These are phyloP conservation scores for Aspergillus carbonarius DNA, from an alignment of 2,329 filamentous ascomycete genomes.

Conservation along the genomic window DNA sequence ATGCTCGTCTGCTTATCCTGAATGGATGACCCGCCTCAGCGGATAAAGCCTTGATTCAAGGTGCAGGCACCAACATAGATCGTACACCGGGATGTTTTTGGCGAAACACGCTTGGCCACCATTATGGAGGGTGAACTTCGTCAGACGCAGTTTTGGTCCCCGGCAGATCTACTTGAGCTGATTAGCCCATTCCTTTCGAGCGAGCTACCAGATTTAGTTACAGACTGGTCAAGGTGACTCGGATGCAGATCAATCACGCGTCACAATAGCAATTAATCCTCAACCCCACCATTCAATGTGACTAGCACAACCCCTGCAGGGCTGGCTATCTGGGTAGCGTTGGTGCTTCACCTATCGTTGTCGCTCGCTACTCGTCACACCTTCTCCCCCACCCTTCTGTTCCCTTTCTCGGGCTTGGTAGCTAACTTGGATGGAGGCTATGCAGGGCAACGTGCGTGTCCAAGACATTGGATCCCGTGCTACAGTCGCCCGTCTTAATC, in stretches of 20 bases:
- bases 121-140: neutral
- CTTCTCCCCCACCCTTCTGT: neutral
- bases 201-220: neutral
- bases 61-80: constrained; percentile 8
- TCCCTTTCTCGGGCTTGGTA: neutral
- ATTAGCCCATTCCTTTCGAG: neutral
- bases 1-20: neutral
- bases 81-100: neutral
- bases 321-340: neutral
- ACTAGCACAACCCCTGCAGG: constrained; percentile 3
- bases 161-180: constrained; percentile 8
- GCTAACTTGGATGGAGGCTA: neutral
- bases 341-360: neutral
- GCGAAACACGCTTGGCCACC: neutral
- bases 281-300: neutral
- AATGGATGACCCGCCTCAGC: constrained; percentile 3
- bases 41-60: constrained; percentile 6
- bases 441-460: neutral
- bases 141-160: constrained; percentile 9
- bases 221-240: neutral
- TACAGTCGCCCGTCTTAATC: neutral
- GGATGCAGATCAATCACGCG: constrained; percentile 6
- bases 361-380: constrained; percentile 2
- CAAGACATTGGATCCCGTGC: neutral
- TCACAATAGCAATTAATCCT: neutral